Base-by-base conservation (phyloP, 1,284 basidiomycete species). In the Coniophora puteana region DNA sequence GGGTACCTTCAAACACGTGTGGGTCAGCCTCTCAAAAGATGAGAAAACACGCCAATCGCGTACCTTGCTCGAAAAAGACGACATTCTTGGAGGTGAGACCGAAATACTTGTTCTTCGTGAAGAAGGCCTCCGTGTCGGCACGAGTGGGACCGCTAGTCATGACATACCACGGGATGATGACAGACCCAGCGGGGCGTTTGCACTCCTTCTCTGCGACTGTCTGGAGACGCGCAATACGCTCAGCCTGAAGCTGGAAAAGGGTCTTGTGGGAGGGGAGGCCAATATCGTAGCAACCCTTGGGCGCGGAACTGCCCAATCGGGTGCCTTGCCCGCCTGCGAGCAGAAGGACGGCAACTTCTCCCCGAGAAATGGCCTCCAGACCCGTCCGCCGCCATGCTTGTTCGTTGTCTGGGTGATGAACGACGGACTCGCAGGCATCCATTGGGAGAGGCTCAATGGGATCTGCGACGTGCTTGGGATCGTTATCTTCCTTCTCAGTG, bases 301-400 rank as follows among this genome's bases (percentile, higher is more conserved):
- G 96, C 17, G 86, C 87, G 26, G 76, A 79, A 54, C 90, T 94
- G 27, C 96, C 96, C 36, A 99, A 72, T 40, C 96, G 78, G 13
- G 94, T 96, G 17, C 96, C 96, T 67, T 99, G 96, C 3, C 96
- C 96, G 37, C 96, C 96, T 2, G 96, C 96, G 86, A 99, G 89
- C 54, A 99, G 77, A 22, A 99, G 74, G 10, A 99, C 93, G 23
- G 84, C 96, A 30, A 98, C 93, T 53, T 92, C 69, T 49, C 90
- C 86, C 23, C 78, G 65, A 10, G 83, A 78, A 53, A 97, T 81
- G 39, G 95, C 93, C 33, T 81, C 65, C 35, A 98, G 70, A 34
- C 96, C 96, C 25, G 76, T 69, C 8, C 65, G 57, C 24, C 80
- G 72, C 90, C 92, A 96, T 62, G 80, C 74, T 21, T 63, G 63